Evolutionary conservation across 2,329 filamentous ascomycete species (phyloP).

Genomic region (Harringtonia aguacate): DNA sequence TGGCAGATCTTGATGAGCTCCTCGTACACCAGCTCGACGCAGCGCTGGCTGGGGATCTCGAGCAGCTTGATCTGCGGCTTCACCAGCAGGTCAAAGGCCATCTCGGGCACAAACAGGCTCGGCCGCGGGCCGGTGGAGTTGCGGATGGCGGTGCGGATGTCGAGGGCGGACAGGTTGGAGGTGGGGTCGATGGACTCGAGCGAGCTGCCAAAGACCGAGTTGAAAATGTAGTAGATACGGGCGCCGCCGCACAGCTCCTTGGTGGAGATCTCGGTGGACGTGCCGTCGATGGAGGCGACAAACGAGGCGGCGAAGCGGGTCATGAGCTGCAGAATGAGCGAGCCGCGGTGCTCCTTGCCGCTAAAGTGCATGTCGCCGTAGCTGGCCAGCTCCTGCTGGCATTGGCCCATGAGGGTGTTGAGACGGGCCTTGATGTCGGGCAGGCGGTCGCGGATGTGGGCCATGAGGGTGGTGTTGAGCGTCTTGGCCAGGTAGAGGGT

Average conservation of each 20-base stretch:
- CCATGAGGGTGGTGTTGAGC: slow-evolving; percentile 89
- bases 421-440: slow-evolving; percentile 97
- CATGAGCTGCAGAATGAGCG: slow-evolving; percentile 93
- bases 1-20: slow-evolving; percentile 99
- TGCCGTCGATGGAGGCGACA: slow-evolving; percentile 97
- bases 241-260: slow-evolving; percentile 94
- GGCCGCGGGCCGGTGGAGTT: slow-evolving; percentile 95
- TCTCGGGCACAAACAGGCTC: slow-evolving; percentile 92
- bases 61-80: slow-evolving; percentile 98
- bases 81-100: slow-evolving; percentile 93
- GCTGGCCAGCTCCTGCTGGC: slow-evolving; percentile 93
- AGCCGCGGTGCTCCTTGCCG: slow-evolving; percentile 91
- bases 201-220: slow-evolving; percentile 95
- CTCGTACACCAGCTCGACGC: slow-evolving; percentile 96
- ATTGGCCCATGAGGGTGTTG: slow-evolving; percentile 99
- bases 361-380: slow-evolving; percentile 98
- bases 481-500: slow-evolving; percentile 93
- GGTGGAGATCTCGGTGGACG: slow-evolving; percentile 95
- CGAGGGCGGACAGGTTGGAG: slow-evolving; percentile 83
- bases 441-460: slow-evolving; percentile 87
- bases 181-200: slow-evolving; percentile 94
- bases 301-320: slow-evolving; percentile 96
- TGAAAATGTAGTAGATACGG: slow-evolving; percentile 98
- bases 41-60: slow-evolving; percentile 89
- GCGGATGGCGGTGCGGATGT: slow-evolving; percentile 93